Base-by-base conservation (phyloP, 129 eudicot species). In the Saposhnikovia divaricata region DNA sequence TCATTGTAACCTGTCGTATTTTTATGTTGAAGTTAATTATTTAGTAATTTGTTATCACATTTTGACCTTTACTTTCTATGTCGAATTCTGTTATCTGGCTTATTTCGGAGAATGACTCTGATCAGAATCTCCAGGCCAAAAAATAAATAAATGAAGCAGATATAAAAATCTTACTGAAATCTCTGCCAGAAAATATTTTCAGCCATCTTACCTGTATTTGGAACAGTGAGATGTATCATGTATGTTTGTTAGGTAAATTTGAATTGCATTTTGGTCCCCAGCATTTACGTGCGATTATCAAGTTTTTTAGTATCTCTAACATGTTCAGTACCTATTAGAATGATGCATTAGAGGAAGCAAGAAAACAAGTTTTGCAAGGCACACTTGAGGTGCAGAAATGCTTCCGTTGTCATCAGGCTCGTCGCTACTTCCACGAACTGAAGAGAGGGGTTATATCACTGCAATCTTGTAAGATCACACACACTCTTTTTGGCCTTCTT, bases 401-500 rank as follows among this genome's bases (percentile, higher is more conserved):
- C 81, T 85, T 83, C 82, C 87, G 88, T 78, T 85, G 92, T 74
- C 88, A 85, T 74, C 86, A 83, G 72, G 92, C 87, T 77, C 87
- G 87, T 78, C 77, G 77, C 79, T 87, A 89, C 74, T 88, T 86
- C 84, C 90, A 84, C 75, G 91, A 90, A 68, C 85, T 96, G 55
- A 85, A 87, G 90, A 81, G 83, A 27, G 87, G 89, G 73, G 86
- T 88, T 37, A 76, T 90, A 78, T 51, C 88, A 51, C 77, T 96
- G 77, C 99, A 96, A 86, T 92, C 99, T 84, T 92, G 99, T 96
- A 91, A 87, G 92, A 25, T 76, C 72, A 76, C 69, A 44, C 37
- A 45, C 37, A 45, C 73, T 83, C 23, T 40, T 3, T 12, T 74
- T 74, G 46, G 48, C 14, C 45, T 12, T 42, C 34, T n/a, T n/a